Evolutionary conservation across 1,139 yeast species (phyloP).

Genomic region (Suhomyces bribrorum): DNA sequence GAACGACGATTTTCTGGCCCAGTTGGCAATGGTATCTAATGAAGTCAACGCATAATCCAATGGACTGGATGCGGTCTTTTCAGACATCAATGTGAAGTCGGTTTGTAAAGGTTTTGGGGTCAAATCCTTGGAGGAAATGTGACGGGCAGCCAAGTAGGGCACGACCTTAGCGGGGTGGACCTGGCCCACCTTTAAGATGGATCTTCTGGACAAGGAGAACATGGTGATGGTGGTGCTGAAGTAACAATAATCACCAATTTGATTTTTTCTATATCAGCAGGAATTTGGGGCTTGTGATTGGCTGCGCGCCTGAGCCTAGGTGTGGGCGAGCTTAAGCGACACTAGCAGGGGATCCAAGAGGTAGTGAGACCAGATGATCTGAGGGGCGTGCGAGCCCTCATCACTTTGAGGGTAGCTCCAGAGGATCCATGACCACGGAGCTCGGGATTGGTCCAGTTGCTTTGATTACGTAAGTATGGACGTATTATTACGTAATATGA

Average conservation of each 20-base stretch:
- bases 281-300: slow-evolving; percentile 32
- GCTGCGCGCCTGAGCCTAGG: slow-evolving; percentile 19
- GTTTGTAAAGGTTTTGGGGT: slow-evolving; percentile 47
- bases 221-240: slow-evolving; percentile 16
- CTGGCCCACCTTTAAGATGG: slow-evolving; percentile 21
- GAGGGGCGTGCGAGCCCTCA: too few species aligned
- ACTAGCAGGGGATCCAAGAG: too few species aligned
- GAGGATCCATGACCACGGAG: too few species aligned
- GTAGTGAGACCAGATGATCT: too few species aligned
- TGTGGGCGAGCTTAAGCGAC: too few species aligned
- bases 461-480: neutral
- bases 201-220: slow-evolving; percentile 32
- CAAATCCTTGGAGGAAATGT: slow-evolving; percentile 44
- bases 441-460: too few species aligned
- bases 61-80: slow-evolving; percentile 49
- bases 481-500: neutral
- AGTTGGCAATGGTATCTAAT: slow-evolving; percentile 78
- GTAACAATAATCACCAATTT: slow-evolving; percentile 1
- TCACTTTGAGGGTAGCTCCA: too few species aligned
- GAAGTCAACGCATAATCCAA: slow-evolving; percentile 86
- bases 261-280: slow-evolving; percentile 29
- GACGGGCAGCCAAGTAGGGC: slow-evolving; percentile 23
- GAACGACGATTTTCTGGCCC: slow-evolving; percentile 91
- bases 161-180: slow-evolving; percentile 18
- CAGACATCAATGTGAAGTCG: slow-evolving; percentile 48